Evolutionary conservation across 441 rosid genomes (phyloP).

Genomic region (Rhodomyrtus psidioides): DNA sequence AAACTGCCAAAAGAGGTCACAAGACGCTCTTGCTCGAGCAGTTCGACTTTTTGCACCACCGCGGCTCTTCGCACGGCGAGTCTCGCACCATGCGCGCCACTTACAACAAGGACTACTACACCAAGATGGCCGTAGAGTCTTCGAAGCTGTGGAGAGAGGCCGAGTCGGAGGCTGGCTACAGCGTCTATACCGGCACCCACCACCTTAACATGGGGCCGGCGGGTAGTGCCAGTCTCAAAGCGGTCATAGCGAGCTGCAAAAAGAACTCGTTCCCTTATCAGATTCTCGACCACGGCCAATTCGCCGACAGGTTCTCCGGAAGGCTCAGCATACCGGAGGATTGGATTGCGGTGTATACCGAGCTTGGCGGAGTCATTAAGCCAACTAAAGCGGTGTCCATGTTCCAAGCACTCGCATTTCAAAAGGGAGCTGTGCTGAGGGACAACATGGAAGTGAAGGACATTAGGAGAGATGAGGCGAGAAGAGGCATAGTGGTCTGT

Average conservation of each 20-base stretch:
- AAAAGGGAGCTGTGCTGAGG: slow-evolving; percentile 52
- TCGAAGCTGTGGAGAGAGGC: slow-evolving; percentile 55
- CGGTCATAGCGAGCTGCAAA: slow-evolving; percentile 36
- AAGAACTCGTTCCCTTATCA: slow-evolving; percentile 24
- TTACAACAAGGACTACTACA: slow-evolving; percentile 71
- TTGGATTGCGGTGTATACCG: slow-evolving; percentile 56
- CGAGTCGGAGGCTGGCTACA: slow-evolving; percentile 64
- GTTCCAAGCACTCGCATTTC: slow-evolving; percentile 59
- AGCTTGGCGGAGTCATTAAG: slow-evolving; percentile 67
- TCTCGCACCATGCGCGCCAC: slow-evolving; percentile 81
- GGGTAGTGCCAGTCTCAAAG: slow-evolving; percentile 30
- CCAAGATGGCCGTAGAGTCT: slow-evolving; percentile 46
- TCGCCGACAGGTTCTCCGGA: slow-evolving; percentile 38
- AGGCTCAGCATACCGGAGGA: slow-evolving; percentile 48
- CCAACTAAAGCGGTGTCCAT: slow-evolving; percentile 88
- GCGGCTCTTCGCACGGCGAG: slow-evolving; percentile 98
- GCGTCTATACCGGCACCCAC: slow-evolving; percentile 52
- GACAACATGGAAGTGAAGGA: slow-evolving; percentile 52
- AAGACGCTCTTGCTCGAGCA: slow-evolving; percentile 68
- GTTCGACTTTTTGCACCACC: slow-evolving; percentile 82
- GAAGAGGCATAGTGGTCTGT: slow-evolving; percentile 38
- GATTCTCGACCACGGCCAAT: slow-evolving; percentile 29
- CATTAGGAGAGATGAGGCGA: slow-evolving; percentile 31
- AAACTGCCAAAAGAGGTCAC: slow-evolving; percentile 48
- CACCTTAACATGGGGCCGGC: slow-evolving; percentile 68